Conservation (phyloP, 1,139 yeast genomes). For the Groenewaldozyma auringiensis region DNA sequence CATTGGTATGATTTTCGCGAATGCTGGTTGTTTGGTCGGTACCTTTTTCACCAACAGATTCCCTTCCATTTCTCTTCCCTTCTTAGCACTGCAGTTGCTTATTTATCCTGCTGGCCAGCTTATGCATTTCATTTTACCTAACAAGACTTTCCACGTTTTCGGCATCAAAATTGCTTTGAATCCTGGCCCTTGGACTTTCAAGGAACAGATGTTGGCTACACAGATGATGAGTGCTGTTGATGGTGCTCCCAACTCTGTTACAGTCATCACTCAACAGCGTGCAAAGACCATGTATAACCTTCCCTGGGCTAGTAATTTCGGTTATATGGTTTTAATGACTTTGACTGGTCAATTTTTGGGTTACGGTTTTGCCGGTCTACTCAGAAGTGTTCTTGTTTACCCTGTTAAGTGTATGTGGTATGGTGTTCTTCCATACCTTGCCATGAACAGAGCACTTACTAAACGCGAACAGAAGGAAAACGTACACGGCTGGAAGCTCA, state of each 20-base stretch:
- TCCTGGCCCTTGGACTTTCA: constrained; percentile 59
- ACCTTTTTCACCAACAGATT: constrained; percentile 46
- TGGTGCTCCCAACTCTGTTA: constrained; percentile 37
- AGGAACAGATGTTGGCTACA: constrained; percentile 62
- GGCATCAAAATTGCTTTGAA: constrained; percentile 39
- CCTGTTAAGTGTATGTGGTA: constrained; percentile 54
- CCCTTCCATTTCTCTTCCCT: constrained; percentile 43
- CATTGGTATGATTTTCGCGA: constrained; percentile 26
- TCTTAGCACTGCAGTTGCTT: constrained; percentile 38
- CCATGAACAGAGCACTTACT: constrained; percentile 46
- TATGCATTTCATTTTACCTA: constrained; percentile 35
- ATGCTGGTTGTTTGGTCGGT: constrained; percentile 45
- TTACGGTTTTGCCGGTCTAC: constrained; percentile 50
- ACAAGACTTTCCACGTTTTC: constrained; percentile 37
- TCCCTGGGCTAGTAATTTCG: constrained; percentile 25
- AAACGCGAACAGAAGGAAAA: constrained; percentile 37
- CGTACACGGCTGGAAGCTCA: constrained; percentile 44
- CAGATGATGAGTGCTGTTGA: constrained; percentile 39
- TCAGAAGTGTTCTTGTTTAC: constrained; percentile 39
- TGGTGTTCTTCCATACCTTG: constrained; percentile 43
- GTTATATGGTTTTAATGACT: constrained; percentile 43
- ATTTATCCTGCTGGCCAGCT: constrained; percentile 17
- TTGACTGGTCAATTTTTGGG: constrained; percentile 52
- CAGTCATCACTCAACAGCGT: constrained; percentile 27
- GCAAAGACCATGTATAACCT: constrained; percentile 26